Conservation (phyloP, 768 basidiomycete genomes). For the Trichaptum fuscoviolaceum region DNA sequence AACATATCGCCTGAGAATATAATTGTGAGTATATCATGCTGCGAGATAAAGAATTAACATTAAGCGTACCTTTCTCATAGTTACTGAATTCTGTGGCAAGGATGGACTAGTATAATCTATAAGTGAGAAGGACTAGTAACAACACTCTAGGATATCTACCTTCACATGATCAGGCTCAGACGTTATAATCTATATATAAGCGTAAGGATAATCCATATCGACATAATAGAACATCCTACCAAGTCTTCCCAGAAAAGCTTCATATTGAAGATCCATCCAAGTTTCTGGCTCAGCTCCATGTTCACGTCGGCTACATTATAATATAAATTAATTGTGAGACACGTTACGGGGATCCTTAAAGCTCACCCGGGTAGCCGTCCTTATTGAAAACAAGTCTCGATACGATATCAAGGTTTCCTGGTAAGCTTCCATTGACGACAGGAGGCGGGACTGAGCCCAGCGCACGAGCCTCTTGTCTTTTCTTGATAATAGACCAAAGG, state of each 20-base stretch:
- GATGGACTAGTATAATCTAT: conserved; percentile 12
- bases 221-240: neutral
- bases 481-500: conserved; percentile 19
- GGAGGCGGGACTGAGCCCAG: conserved; percentile 26
- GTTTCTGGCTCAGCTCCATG: conserved; percentile 24
- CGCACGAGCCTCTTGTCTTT: conserved; percentile 24
- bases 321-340: neutral
- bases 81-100: conserved; percentile 26
- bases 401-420: conserved; percentile 13
- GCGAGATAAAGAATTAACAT: neutral
- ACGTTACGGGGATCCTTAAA: neutral
- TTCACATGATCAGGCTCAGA: conserved; percentile 19
- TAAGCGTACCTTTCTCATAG: conserved; percentile 20
- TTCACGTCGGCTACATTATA: conserved; percentile 37
- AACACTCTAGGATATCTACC: conserved; percentile 5
- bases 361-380: neutral
- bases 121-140: neutral
- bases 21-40: neutral
- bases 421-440: conserved; percentile 22
- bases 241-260: conserved; percentile 33
- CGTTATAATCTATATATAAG: conserved; percentile 11
- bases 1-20: conserved; percentile 9
- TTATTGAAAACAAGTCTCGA: neutral
- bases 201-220: neutral
- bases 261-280: conserved; percentile 42